Base-by-base conservation (phyloP, 2,329 filamentous ascomycete genomes). In the Exophiala aquamarina region DNA sequence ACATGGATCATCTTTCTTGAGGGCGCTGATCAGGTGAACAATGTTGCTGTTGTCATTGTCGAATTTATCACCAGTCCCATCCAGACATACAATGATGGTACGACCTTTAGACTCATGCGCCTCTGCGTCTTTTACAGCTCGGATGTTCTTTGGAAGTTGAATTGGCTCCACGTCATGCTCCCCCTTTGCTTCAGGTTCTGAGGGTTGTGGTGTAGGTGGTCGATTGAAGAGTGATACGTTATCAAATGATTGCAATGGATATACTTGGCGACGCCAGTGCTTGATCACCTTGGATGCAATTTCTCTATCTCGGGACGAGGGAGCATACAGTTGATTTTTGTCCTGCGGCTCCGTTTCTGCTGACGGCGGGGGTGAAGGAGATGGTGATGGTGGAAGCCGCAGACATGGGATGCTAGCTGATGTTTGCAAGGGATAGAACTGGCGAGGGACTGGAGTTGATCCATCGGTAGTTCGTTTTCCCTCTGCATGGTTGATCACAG, bases 21-120 rank as follows among this genome's bases (percentile, higher is more conserved):
- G 57, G 47, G 67, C 71, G 15, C 63, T 64, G 15, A 72, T 66
- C 17, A 73, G 65, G 40, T 72, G 66, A 13, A 72, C 69, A 6
- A 73, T 69, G 55, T 72, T 72, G 60, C 67, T 70, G 51, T 74
- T 72, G 51, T 73, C 71, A 32, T 50, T 48, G 43, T 70, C 66
- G 56, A 72, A 73, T 49, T 69, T 63, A 46, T 73, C 70, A 20
- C 70, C 70, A 3, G 71, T 74, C n/a, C 71, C 71, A 58, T 74
- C 71, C 1, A 73, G 64, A 50, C 65, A 70, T 29, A 73, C 62
- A 32, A 73, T 61, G 26, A 72, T 58, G 20, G 63, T 68, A 2
- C 65, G 59, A 8, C 60, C 61, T 33, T 56, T 41, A 8, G 47
- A 31, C 8, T 58, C 44, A 20, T 50, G 47, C 8, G 49, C 26